phyloP scores from a whole-genome alignment of 192 early-diverging fungal genomes.

The Cetraspora pellucida region DNA sequence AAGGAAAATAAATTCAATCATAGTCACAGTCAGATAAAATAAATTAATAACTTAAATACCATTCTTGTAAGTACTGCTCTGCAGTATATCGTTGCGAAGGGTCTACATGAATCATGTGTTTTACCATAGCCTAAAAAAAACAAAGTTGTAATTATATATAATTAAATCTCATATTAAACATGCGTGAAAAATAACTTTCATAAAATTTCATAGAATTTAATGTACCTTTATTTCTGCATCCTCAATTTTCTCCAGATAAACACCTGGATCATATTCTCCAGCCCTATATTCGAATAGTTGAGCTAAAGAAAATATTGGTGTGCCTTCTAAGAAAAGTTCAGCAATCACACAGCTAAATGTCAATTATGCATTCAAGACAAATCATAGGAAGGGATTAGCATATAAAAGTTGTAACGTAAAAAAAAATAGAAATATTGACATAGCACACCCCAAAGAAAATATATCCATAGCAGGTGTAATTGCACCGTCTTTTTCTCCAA shows the following conservation, averaged over 20 bases:
- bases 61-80: conserved; percentile 73
- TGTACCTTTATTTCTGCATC: conserved; percentile 73
- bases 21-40: background rate
- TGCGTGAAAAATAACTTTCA: no score
- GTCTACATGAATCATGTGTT: conserved; percentile 88
- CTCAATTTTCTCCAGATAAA: conserved; percentile 80
- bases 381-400: background rate
- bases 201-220: background rate
- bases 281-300: conserved; percentile 88
- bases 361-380: background rate
- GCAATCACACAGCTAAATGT: conserved; percentile 74
- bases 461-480: conserved; percentile 90
- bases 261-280: conserved; percentile 71
- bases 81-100: conserved; percentile 74
- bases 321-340: conserved; percentile 92
- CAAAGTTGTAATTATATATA: background rate
- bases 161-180: background rate
- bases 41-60: conserved; percentile 40
- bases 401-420: background rate
- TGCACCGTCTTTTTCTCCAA: conserved; percentile 43
- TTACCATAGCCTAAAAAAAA: conserved; percentile 62
- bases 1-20: no score
- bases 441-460: conserved; percentile 82
- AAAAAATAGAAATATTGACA: background rate
- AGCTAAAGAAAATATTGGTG: conserved; percentile 87